Evolutionary conservation across 2,329 filamentous ascomycete genomes (phyloP), one percentile per base, ranked within the genome.

Genomic region (Volutella citrinella): DNA sequence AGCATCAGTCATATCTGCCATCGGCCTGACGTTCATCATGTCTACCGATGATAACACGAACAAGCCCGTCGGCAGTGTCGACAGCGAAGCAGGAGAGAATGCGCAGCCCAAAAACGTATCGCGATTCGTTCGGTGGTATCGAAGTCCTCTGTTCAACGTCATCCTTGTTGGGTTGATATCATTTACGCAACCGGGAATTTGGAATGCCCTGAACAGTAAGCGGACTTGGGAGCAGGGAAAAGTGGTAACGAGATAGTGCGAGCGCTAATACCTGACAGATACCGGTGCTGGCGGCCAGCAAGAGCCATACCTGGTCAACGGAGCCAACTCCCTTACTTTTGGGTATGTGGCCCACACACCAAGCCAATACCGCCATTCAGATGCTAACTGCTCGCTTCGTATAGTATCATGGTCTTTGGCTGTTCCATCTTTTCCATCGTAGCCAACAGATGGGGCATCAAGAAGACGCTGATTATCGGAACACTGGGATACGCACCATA

Each of bases 251-350:
- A n/a, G n/a, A n/a, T n/a, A n/a, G n/a, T n/a, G n/a, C n/a, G n/a
- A n/a, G n/a, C n/a, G n/a, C n/a, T n/a, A n/a, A n/a, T n/a, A n/a
- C n/a, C n/a, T 19, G 19, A n/a, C 10, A 52, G 49, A 66, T 4
- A 59, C 76, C 1, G 72, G 73, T 6, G 73, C 72, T 4, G 73
- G 72, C 31, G 73, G 73, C 14, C 69, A 70, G 7, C 66, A 74
- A 37, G 61, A 66, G 28, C 71, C 71, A 0, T 76, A 65, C 31
- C 61, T 76, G 8, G 49, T 52, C 30, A 52, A 53, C 22, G 47
- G 48, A 17, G 49, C 49, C 24, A 52, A 51, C 38, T 48, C 45
- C 7, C 38, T 52, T 16, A 51, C 48, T 4, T 51, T 51, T 27
- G 48, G 20, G 20, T 22, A 22, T 22, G 20, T 22, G 8, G n/a